A percentile compares a stretch with the other conserved stretches of the same genome.
Conservation (phyloP, 192 early-diverging fungal species). For the Phlyctochytrium bullatum region DNA sequence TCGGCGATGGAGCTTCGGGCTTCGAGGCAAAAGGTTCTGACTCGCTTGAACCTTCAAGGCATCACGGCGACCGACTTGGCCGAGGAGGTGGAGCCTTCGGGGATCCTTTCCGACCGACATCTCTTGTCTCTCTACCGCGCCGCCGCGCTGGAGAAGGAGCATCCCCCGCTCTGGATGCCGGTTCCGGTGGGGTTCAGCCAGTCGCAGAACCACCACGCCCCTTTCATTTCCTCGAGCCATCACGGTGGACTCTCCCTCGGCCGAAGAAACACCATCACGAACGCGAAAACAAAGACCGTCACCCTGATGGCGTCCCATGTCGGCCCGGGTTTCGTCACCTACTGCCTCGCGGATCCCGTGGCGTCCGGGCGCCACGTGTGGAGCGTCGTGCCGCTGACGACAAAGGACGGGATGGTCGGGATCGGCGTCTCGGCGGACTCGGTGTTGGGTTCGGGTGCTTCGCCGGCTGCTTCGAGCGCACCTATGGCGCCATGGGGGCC, state of each 20-base stretch:
- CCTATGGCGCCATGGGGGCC: too few species aligned
- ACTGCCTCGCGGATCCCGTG: slow-evolving; percentile 18
- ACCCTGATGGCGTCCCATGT: neutral
- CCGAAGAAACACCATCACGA: slow-evolving; percentile 6
- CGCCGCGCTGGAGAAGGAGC: slow-evolving; percentile 12
- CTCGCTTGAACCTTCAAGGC: slow-evolving; percentile 5
- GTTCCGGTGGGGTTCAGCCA: slow-evolving; percentile 22
- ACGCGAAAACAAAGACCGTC: neutral
- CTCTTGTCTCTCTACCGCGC: slow-evolving; percentile 21
- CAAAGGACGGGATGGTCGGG: slow-evolving; percentile 1
- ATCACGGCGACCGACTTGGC: slow-evolving; percentile 16
- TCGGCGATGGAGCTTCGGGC: neutral
- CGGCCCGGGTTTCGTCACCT: slow-evolving; percentile 13
- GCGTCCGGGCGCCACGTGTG: neutral
- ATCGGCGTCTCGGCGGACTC: slow-evolving; percentile 22
- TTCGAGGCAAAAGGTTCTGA: neutral
- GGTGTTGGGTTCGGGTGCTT: neutral
- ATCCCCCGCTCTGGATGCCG: slow-evolving; percentile 5
- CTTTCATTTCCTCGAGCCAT: neutral
- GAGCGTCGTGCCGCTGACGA: slow-evolving; percentile 16
- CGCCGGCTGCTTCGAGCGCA: too few species aligned
- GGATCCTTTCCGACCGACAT: slow-evolving; percentile 5
- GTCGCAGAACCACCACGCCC: neutral
- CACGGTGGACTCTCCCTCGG: slow-evolving; percentile 2
- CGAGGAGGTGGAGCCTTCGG: slow-evolving; percentile 23